Evolutionary conservation across 1,284 basidiomycete genomes (phyloP), one percentile per base, ranked within the genome.

Genomic region (Papiliotrema nemorosa): DNA sequence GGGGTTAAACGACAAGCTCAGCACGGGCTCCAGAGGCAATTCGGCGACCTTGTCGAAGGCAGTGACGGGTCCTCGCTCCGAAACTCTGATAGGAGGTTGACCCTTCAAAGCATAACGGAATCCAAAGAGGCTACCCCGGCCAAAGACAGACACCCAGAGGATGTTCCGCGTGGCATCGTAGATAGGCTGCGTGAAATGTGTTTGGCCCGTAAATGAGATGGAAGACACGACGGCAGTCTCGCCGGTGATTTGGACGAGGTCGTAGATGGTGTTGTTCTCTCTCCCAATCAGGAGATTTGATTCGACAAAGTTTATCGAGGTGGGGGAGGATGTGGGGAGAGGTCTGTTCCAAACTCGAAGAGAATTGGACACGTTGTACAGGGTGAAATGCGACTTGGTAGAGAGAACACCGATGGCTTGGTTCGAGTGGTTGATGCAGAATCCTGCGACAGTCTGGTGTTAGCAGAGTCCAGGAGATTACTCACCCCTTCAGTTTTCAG

Each of bases 101-200:
- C 62, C 62, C 54, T 67, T 69, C 44, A 73, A 59, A 6, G 63
- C 58, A 40, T 68, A 73, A 43, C 57, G 59, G 53, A 73, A 64
- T 0, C 59, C 69, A 45, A 52, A 69, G 10, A 68, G 36, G 27
- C 57, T 61, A 2, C 60, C 61, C 35, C 67, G 54, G 13, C 60
- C 46, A 41, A 61, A 64, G 0, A 64, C 61, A 2, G 66, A 57
- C 20, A 70, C 44, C 59, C 64, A 67, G 5, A 73, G 57, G 1
- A 62, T 54, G 21, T 47, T 44, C 5, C 54, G 50, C n/a, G 44
- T 40, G 0, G 60, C 13, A 50, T 69, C 68, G 54, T 73, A 73
- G n/a, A 60, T 46, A 3, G 60, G 63, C 10, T 69, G 58, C 6
- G 59, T 50, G 43, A 65, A 66, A 47, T 67, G 53, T 2, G 55